Evolutionary conservation across 495 filamentous ascomycete genomes (phyloP).

Genomic region (Thozetella sp.): DNA sequence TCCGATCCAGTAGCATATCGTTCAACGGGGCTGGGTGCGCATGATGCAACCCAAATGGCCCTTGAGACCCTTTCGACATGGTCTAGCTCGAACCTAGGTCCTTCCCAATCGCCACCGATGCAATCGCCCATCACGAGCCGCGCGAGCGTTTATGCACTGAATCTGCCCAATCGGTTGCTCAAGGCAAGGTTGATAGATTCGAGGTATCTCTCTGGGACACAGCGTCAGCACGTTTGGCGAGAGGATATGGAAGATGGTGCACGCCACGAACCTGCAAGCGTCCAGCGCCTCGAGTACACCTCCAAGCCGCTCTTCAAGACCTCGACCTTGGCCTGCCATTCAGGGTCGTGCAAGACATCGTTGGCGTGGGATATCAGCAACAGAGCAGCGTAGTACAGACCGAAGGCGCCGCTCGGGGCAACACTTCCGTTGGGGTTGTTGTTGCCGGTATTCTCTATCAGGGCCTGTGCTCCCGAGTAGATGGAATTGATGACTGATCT

Average conservation of each 20-base stretch:
- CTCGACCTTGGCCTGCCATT: constrained; percentile 21
- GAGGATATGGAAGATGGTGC: background rate
- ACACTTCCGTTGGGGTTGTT: constrained; percentile 10
- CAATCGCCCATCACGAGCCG: too few species aligned
- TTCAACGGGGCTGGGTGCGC: too few species aligned
- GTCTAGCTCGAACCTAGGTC: too few species aligned
- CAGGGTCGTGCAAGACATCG: constrained; percentile 10
- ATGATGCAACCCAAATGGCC: too few species aligned
- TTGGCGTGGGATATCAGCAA: constrained; percentile 25
- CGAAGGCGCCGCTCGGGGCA: constrained; percentile 20
- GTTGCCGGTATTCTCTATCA: constrained; percentile 2
- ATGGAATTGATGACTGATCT: constrained; percentile 17
- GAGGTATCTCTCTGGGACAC: constrained; percentile 6
- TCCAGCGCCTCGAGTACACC: constrained; percentile 18
- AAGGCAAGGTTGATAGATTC: constrained; percentile 7
- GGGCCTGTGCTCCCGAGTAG: constrained; percentile 11
- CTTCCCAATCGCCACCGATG: too few species aligned
- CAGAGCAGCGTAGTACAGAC: constrained; percentile 19
- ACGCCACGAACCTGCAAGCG: constrained; percentile 22
- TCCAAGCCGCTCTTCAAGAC: constrained; percentile 12
- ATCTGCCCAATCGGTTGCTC: background rate
- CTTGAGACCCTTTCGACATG: too few species aligned
- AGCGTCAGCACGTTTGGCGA: background rate
- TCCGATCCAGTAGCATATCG: too few species aligned
- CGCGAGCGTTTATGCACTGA: constrained; percentile 6